Percentiles rank a stretch among this genome's conserved stretches.
These are phyloP conservation scores for Botrytis porri DNA, from an alignment of 2,329 filamentous ascomycete genomes.

Conservation along the genomic window DNA sequence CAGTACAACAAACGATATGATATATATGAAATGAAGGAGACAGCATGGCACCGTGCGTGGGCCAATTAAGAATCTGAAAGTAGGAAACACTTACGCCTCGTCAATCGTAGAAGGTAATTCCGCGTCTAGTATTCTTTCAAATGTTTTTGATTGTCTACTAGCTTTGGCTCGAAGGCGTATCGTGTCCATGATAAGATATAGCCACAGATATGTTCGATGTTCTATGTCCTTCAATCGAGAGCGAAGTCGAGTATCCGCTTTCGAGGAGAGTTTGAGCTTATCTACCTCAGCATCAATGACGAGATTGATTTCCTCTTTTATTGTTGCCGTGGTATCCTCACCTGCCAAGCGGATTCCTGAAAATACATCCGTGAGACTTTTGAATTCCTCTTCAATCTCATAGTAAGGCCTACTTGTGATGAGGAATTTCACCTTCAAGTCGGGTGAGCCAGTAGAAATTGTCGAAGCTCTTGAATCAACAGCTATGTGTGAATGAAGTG, in stretches of 20 bases:
- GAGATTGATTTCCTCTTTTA: slow-evolving; percentile 14
- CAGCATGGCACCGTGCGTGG: fast-evolving
- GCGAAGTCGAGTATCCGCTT: not conserved
- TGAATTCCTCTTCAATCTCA: slow-evolving; percentile 7
- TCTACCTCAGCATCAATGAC: slow-evolving; percentile 10
- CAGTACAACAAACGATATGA: not conserved
- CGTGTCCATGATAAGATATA: slow-evolving; percentile 8
- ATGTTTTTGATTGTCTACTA: not conserved
- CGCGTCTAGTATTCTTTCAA: not conserved
- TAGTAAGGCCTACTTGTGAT: slow-evolving; percentile 15
- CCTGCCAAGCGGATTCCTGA: slow-evolving; percentile 3
- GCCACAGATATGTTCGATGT: slow-evolving; percentile 17
- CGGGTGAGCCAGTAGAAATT: not conserved
- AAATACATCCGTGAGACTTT: not conserved
- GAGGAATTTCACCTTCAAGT: not conserved
- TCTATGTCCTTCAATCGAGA: not conserved
- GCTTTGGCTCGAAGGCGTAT: not conserved
- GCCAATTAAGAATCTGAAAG: not conserved
- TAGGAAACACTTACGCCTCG: not conserved
- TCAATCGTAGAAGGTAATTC: not conserved
- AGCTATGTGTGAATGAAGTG: not conserved
- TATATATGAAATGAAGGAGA: not conserved
- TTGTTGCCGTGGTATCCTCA: slow-evolving; percentile 1
- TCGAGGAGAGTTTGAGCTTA: not conserved
- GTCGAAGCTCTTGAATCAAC: not conserved